Conservation (phyloP, 1,284 basidiomycete genomes). For the Rhodotorula sp. region DNA sequence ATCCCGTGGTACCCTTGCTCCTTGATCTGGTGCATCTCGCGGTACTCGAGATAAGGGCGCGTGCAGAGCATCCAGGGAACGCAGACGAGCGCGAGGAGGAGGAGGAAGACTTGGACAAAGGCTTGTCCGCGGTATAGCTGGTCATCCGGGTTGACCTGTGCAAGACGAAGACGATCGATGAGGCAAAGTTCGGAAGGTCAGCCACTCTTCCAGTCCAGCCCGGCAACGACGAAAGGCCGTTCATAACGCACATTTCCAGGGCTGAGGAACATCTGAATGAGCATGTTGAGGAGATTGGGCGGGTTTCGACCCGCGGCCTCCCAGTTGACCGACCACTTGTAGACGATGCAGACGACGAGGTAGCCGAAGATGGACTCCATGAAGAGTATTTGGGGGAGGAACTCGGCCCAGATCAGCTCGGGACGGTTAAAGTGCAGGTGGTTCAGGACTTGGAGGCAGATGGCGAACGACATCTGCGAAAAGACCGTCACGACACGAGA, state of each 20-base stretch:
- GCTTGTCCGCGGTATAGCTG: slow-evolving; percentile 85
- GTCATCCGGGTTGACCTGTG: slow-evolving; percentile 60
- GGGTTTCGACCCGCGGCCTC: slow-evolving; percentile 64
- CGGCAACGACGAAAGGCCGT: not conserved
- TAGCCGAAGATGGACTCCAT: slow-evolving; percentile 97
- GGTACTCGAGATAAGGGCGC: slow-evolving; percentile 92
- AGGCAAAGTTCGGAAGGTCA: slow-evolving; percentile 44
- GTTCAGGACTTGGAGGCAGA: slow-evolving; percentile 94
- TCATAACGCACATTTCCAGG: slow-evolving; percentile 61
- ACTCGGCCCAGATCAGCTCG: slow-evolving; percentile 86
- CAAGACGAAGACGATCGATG: slow-evolving; percentile 49
- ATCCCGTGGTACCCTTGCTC: slow-evolving; percentile 76
- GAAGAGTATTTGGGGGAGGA: slow-evolving; percentile 96
- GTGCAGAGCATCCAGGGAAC: slow-evolving; percentile 92
- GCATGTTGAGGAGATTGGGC: slow-evolving; percentile 90
- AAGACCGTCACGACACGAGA: not conserved
- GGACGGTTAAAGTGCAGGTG: slow-evolving; percentile 86
- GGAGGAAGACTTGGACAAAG: slow-evolving; percentile 75
- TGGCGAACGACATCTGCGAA: slow-evolving; percentile 90
- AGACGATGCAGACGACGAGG: slow-evolving; percentile 88
- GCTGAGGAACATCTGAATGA: slow-evolving; percentile 89
- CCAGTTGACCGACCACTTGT: slow-evolving; percentile 98
- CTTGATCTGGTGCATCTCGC: slow-evolving; percentile 82
- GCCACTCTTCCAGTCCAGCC: not conserved
- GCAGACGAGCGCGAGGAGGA: slow-evolving; percentile 79